Base-by-base conservation (phyloP, 371 early-diverging fungal species). In the Circinella minor region DNA sequence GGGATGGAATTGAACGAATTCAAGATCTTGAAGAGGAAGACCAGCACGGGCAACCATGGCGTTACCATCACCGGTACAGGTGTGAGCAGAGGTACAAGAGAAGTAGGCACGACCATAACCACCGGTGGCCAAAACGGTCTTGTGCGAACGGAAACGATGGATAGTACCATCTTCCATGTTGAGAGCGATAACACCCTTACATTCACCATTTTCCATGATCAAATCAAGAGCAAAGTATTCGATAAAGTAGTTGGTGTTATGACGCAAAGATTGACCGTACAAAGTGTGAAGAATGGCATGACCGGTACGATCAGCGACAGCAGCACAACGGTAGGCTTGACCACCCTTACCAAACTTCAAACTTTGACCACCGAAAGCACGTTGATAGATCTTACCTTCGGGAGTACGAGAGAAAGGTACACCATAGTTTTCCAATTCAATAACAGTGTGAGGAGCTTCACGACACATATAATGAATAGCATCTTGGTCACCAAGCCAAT, bases 401-500 rank as follows among this genome's bases (percentile, higher is more conserved):
- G 93, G 91, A 60, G 98, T 99, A 79, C 98, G 89, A 57, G 97
- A 98, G 86, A 99, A 99, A 48, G 98, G 98, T 62, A 96, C 93
- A 81, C 98, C 99, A 80, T 95, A 97, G 81, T 98, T 94, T 86
- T 98, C 99, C 64, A 99, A 89, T 87, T 99, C 99, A 73, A 96
- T 91, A 57, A 99, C 99, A 60, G 95, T 89, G 80, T 92, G 81
- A 63, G 97, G 98, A 38, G 99, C 99, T 84, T 99, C 99, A 73
- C 96, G 93, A 81, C 97, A 97, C 96, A 95, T 95, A 86, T 98
- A 98, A 79, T 98, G 99, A 74, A 98, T 98, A 62, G 99, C 99
- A 74, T 99, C 98, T 85, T 99, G 98, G 84, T 99, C 98, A 80
- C 94, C 93, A 61, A 98, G 91, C 99, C 99, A 98, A 82, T 98